Evolutionary conservation across 441 rosid genomes (phyloP), one percentile per base, ranked within the genome.

Genomic region (Adansonia gregorii): DNA sequence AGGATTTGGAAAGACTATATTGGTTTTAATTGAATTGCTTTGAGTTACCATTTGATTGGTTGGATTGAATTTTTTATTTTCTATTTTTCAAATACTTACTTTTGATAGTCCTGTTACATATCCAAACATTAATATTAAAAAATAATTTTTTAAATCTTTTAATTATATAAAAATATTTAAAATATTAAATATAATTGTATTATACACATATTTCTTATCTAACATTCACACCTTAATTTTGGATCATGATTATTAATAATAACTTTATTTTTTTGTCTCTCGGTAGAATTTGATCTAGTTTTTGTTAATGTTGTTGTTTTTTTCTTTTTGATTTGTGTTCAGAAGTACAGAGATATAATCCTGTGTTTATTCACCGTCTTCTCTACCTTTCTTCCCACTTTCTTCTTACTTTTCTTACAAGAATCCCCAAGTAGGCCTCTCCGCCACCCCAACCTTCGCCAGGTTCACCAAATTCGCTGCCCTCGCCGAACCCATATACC

Each of bases 321-420:
- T 5, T 7, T 9, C 67, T 7, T 61, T 61, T 61, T 24, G 4
- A 4, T 65, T 39, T 3, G 71, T 67, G 39, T 31, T 31, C 39
- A 31, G 39, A 31, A 31, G 39, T 31, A 31, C 2, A 31, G 39
- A 31, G 39, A 2, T 31, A 31, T 31, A 48, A 82, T 83, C 1
- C 49, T 72, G 80, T 52, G 65, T 79, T 78, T 49, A 83, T 39
- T 66, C 58, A 14, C 15, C 82, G 55, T 54, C 82, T 58, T 81
- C 84, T 17, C 64, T 74, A 67, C 6, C 77, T 22, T 55, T 72
- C 27, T 80, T 45, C 54, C 75, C 83, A 14, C 49, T 59, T 68
- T 63, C 76, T 54, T 81, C 78, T 22, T 73, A 73, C 1, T 41
- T 75, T 48, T 67, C 61, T 35, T 73, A 76, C 22, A n/a, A 54